Percentiles rank a stretch among this genome's conserved stretches.
phyloP scores from a whole-genome alignment of 257 asterid species.

The Anisodus tanguticus region DNA sequence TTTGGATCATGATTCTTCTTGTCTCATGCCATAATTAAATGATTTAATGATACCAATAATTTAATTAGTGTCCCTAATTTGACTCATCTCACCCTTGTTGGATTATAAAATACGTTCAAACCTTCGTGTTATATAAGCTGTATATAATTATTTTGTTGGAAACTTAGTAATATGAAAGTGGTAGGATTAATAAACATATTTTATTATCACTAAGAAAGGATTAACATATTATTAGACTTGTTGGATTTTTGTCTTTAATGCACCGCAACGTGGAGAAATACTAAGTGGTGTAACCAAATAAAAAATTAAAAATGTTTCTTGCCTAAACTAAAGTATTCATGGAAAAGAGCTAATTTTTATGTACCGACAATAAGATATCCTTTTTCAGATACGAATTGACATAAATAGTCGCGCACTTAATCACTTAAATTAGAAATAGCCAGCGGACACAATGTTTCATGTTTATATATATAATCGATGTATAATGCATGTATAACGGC shows the following conservation, averaged over 20 bases:
- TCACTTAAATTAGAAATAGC: too few species aligned
- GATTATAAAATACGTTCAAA: not conserved
- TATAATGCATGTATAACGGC: too few species aligned
- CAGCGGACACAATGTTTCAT: too few species aligned
- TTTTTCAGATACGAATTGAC: too few species aligned
- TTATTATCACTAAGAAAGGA: not conserved
- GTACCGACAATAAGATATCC: accelerated
- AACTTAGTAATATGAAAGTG: not conserved
- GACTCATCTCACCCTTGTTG: not conserved
- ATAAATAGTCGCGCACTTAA: too few species aligned
- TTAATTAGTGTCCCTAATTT: constrained; percentile 23
- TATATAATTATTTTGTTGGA: not conserved
- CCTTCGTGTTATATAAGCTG: not conserved
- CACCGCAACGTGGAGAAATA: not conserved
- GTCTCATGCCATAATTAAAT: not conserved
- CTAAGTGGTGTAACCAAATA: not conserved
- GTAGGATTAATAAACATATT: not conserved
- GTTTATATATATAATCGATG: too few species aligned
- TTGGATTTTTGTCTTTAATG: constrained; percentile 1
- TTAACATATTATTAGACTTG: not conserved
- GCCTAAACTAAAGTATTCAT: not conserved
- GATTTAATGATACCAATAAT: not conserved
- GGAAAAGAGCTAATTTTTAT: not conserved
- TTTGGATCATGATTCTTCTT: not conserved
- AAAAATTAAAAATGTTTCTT: not conserved